Percentiles rank a stretch among this genome's conserved stretches.
phyloP scores from a whole-genome alignment of 257 asterid species.

The Verbascum thapsus region DNA sequence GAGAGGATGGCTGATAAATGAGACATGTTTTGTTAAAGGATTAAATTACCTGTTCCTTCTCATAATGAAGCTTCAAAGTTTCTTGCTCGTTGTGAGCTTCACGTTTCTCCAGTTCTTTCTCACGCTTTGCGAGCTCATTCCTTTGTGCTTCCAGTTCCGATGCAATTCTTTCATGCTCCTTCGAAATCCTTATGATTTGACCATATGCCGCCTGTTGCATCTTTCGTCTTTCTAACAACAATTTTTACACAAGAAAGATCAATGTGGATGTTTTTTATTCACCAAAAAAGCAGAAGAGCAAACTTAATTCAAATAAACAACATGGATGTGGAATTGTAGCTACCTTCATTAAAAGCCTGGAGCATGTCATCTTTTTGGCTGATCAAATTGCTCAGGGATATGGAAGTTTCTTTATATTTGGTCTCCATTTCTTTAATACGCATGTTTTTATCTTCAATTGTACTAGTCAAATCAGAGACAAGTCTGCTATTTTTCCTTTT shows the following conservation, averaged over 20 bases:
- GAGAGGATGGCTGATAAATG: slow-evolving; percentile 14
- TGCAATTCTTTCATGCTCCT: slow-evolving; percentile 35
- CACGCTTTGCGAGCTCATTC: slow-evolving; percentile 35
- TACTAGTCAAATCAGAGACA: slow-evolving; percentile 34
- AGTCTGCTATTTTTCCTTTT: slow-evolving; percentile 33
- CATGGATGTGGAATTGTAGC: neutral
- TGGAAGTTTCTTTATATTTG: slow-evolving; percentile 45
- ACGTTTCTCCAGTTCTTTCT: slow-evolving; percentile 46
- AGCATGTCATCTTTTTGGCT: slow-evolving; percentile 42
- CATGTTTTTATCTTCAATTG: slow-evolving; percentile 33
- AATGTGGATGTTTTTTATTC: slow-evolving; percentile 2
- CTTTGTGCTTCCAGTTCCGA: slow-evolving; percentile 36
- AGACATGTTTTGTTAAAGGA: slow-evolving; percentile 1
- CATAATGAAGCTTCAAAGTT: slow-evolving; percentile 32
- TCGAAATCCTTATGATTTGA: slow-evolving; percentile 31
- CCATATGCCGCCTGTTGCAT: slow-evolving; percentile 37
- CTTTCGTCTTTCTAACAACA: slow-evolving; percentile 36
- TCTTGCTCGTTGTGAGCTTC: slow-evolving; percentile 45
- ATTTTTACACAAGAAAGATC: slow-evolving; percentile 19
- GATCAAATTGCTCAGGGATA: slow-evolving; percentile 37
- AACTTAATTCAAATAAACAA: neutral
- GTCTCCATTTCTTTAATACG: slow-evolving; percentile 42
- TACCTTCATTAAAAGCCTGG: slow-evolving; percentile 47
- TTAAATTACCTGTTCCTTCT: slow-evolving; percentile 45
- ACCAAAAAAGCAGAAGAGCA: neutral